Base-by-base conservation (phyloP, 129 eudicot genomes). In the Escallonia rubra region DNA sequence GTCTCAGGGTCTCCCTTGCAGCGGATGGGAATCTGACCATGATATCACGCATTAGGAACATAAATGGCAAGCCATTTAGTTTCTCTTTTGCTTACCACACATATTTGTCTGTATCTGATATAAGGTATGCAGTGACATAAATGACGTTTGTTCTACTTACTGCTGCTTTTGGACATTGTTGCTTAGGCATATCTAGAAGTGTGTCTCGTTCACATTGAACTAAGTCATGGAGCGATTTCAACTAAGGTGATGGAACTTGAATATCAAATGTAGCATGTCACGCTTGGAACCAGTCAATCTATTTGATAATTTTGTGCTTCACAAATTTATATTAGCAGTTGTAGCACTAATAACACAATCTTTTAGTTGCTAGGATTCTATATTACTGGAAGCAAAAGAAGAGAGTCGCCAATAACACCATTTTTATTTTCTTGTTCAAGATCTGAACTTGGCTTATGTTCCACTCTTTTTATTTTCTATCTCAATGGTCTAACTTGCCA, bases 51-150 rank as follows among this genome's bases (percentile, higher is more conserved):
- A 78, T 93, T 56, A 84, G 96, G 60, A 93, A 89, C 61, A 71
- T 93, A 41, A 85, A 93, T 38, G 91, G 90, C 62, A 93, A 93
- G 79, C 92, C 95, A 23, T 93, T 89, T 71, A 93, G 90, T 67
- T 93, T 93, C 85, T 86, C 95, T 9, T 86, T 93, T 66, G 96
- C 83, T 16, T 93, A 89, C 73, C 98, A 84, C 56, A 82, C 98
- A 57, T 75, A 93, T 67, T 77, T 93, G 59, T 80, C 95, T 66
- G 95, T 93, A 48, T 93, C 96, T 2, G 98, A 93, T 76, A 93
- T 93, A 80, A 89, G 98, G 98, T 93, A 69, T 66, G 72, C 2
- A 62, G 34, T 42, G 71, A 42, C 23, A 56, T 15, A 57, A 2
- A 23, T 16, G 3, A 5, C 11, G 12, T 38, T 57, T 6, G 34